Evolutionary conservation across 768 basidiomycete genomes (phyloP).

Genomic region (Artomyces pyxidatus): DNA sequence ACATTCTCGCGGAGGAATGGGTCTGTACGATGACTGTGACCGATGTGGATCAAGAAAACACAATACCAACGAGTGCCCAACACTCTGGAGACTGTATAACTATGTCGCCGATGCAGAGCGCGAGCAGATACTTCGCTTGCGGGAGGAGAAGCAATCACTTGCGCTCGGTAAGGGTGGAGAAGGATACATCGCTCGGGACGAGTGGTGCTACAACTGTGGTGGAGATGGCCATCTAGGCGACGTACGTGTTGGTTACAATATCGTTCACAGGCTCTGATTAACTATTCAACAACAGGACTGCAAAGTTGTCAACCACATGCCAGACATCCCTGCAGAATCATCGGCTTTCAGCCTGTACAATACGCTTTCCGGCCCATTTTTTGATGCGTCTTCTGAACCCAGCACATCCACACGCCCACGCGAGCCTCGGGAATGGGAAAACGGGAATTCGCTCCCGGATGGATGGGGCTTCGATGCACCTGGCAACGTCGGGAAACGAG

Average conservation of each 20-base stretch:
- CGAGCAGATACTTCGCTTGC: conserved; percentile 31
- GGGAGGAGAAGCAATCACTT: conserved; percentile 42
- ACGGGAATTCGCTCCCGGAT: conserved; percentile 30
- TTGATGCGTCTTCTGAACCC: conserved; percentile 22
- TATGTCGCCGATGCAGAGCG: conserved; percentile 55
- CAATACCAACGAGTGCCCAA: conserved; percentile 70
- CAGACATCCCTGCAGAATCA: conserved; percentile 38
- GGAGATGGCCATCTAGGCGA: conserved; percentile 69
- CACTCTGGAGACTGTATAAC: conserved; percentile 72
- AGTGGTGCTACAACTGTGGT: conserved; percentile 83
- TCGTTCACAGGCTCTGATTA: neutral
- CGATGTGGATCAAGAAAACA: conserved; percentile 63
- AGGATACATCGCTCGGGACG: conserved; percentile 63
- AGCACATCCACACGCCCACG: conserved; percentile 16
- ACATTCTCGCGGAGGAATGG: conserved; percentile 22
- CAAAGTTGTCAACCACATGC: conserved; percentile 31
- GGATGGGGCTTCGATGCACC: conserved; percentile 41
- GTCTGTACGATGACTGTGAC: conserved; percentile 44
- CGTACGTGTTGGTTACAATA: conserved; percentile 34
- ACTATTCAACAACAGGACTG: conserved; percentile 45
- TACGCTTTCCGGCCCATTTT: conserved; percentile 56
- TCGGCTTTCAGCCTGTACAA: conserved; percentile 67
- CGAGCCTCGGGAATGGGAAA: conserved; percentile 36
- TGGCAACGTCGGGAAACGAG: conserved; percentile 58
- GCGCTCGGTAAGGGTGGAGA: conserved; percentile 65